Evolutionary conservation across 768 basidiomycete genomes (phyloP).

Genomic region (Leccinum pellstonianum): DNA sequence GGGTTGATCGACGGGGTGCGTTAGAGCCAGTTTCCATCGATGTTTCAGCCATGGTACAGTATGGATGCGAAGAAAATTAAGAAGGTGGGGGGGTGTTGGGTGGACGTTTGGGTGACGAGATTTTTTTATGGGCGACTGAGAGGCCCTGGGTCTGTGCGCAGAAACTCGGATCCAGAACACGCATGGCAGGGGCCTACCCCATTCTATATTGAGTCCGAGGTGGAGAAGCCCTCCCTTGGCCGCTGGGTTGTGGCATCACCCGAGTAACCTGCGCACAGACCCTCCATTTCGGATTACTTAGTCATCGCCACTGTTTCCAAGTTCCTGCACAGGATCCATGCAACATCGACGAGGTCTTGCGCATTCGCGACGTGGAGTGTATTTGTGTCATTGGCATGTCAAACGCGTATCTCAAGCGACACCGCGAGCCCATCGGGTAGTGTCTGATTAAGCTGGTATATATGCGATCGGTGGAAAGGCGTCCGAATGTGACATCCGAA

Average conservation of each 20-base stretch:
- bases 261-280: not conserved
- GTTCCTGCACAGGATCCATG: too few relatives aligned
- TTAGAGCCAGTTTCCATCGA: slow-evolving; percentile 20
- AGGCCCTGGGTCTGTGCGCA: slow-evolving; percentile 24
- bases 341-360: not conserved
- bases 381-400: not conserved
- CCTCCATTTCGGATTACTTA: not conserved
- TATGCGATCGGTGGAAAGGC: too few relatives aligned
- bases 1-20: slow-evolving; percentile 52
- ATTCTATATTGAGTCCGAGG: slow-evolving; percentile 21
- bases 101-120: slow-evolving; percentile 7
- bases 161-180: slow-evolving; percentile 14
- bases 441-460: too few relatives aligned
- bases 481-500: too few relatives aligned
- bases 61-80: not conserved
- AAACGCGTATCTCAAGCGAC: too few relatives aligned
- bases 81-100: not conserved
- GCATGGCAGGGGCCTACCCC: slow-evolving; percentile 19
- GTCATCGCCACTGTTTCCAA: not conserved
- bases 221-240: not conserved
- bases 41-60: slow-evolving; percentile 12
- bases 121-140: slow-evolving; percentile 7
- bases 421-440: too few relatives aligned
- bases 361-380: too few relatives aligned
- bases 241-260: not conserved